Base-by-base conservation (phyloP, 2,329 filamentous ascomycete species). In the Fusarium mundagurra region DNA sequence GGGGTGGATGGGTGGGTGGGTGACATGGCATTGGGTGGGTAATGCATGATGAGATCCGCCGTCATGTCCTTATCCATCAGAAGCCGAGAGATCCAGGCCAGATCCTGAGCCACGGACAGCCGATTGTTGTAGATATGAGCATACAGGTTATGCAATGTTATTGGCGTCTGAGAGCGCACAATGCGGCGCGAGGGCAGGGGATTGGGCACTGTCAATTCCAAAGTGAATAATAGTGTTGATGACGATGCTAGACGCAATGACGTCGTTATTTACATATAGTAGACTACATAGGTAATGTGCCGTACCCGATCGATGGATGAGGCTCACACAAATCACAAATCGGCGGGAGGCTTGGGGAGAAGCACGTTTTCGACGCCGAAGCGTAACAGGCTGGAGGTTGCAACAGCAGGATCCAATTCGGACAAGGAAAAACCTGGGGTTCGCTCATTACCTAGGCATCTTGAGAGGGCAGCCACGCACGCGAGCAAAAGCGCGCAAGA, bases 21-120 rank as follows among this genome's bases (percentile, higher is more conserved):
- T 66, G 68, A 50, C 47, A 66, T 65, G 67, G 34, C 34, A 59
- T 64, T 64, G 59, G 67, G 48, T 69, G 64, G 47, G 48, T 45
- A 67, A 69, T 71, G 61, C 67, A 71, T 71, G 54, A 55, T 70
- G 69, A 65, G 67, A 60, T 70, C 50, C 59, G 69, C 67, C 51
- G 31, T 61, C 38, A 60, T 24, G 36, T 39, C 27, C 36, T 44
- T 67, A 43, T 36, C 47, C 44, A 64, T 67, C 58, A 44, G 63
- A 63, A 69, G 71, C 75, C 72, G 71, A 76, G 76, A 78, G 76
- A 77, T 77, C 72, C 70, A 75, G 69, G 54, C 67, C 57, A 77
- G 76, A 78, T 78, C 60, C 70, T 61, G 67, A 55, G n/a, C 44
- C 44, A 63, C 58, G 45, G 48, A 51, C 48, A 50, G 36, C 34